Evolutionary conservation across 169 alveolate genomes (phyloP).

Genomic region (Plasmodium gallinaceum): DNA sequence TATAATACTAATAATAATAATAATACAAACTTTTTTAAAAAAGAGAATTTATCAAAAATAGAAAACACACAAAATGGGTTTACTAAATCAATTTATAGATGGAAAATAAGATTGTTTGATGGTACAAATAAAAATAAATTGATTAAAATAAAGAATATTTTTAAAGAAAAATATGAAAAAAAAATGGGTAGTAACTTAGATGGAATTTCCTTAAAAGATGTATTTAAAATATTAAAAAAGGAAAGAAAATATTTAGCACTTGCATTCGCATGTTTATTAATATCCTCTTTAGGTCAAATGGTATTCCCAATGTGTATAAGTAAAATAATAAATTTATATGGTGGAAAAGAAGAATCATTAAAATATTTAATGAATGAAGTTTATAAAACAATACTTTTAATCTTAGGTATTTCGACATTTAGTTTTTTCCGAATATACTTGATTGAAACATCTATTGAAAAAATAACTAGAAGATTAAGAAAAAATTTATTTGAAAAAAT

Average conservation of each 20-base stretch:
- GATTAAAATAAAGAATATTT: conserved; percentile 28
- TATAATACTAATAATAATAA: neutral
- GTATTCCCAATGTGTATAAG: conserved; percentile 73
- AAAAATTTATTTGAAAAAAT: conserved; percentile 75
- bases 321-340: conserved; percentile 64
- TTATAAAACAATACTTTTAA: conserved; percentile 46
- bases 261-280: conserved; percentile 27
- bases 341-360: conserved; percentile 68
- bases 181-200: conserved; percentile 4
- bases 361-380: conserved; percentile 57
- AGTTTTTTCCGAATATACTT: conserved; percentile 63
- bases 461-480: conserved; percentile 79
- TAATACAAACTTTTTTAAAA: neutral
- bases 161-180: conserved; percentile 24
- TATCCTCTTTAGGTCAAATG: conserved; percentile 69
- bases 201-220: conserved; percentile 48
- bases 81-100: too few species aligned
- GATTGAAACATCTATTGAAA: conserved; percentile 67
- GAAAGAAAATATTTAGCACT: conserved; percentile 56
- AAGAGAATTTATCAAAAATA: too few species aligned
- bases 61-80: too few species aligned
- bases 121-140: neutral
- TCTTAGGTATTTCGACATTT: conserved; percentile 59
- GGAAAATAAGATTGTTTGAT: neutral
- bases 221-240: conserved; percentile 53